Evolutionary conservation across 352 stramenopile species (phyloP).

Genomic region (Globisporangium sylvaticum): DNA sequence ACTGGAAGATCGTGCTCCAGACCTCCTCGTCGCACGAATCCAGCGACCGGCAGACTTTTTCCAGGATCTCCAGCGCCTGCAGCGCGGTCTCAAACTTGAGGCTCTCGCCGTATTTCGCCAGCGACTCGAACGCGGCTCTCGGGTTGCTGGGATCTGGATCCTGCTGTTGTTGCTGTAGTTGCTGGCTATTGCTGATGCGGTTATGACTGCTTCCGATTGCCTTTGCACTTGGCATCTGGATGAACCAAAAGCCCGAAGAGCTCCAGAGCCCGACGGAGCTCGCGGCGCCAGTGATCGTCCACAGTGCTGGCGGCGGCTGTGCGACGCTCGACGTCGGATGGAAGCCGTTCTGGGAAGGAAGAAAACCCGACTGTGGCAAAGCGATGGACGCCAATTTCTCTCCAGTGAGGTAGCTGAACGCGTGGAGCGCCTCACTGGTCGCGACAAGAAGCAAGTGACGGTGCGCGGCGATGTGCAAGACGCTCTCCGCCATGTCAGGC

Average conservation of each 20-base stretch:
- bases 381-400: conserved; percentile 30
- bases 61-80: conserved; percentile 61
- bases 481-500: conserved; percentile 7
- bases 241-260: conserved; percentile 56
- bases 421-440: conserved; percentile 17
- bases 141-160: conserved; percentile 8
- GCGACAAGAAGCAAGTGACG: conserved; percentile 40
- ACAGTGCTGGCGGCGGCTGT: conserved; percentile 28
- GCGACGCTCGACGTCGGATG: neutral
- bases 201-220: conserved; percentile 24
- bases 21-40: conserved; percentile 10
- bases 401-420: conserved; percentile 60
- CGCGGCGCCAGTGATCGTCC: conserved; percentile 40
- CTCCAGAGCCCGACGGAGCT: conserved; percentile 58
- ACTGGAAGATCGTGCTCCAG: conserved; percentile 25
- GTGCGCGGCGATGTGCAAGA: conserved; percentile 30
- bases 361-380: conserved; percentile 20
- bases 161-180: neutral
- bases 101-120: conserved; percentile 49
- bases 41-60: conserved; percentile 19
- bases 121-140: conserved; percentile 32
- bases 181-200: neutral
- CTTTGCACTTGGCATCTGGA: conserved; percentile 50
- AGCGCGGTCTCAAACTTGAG: conserved; percentile 54
- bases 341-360: neutral